Percentiles rank a stretch among this genome's conserved stretches.
Evolutionary conservation across 768 basidiomycete species (phyloP).

Genomic region (Podaxis sp.): DNA sequence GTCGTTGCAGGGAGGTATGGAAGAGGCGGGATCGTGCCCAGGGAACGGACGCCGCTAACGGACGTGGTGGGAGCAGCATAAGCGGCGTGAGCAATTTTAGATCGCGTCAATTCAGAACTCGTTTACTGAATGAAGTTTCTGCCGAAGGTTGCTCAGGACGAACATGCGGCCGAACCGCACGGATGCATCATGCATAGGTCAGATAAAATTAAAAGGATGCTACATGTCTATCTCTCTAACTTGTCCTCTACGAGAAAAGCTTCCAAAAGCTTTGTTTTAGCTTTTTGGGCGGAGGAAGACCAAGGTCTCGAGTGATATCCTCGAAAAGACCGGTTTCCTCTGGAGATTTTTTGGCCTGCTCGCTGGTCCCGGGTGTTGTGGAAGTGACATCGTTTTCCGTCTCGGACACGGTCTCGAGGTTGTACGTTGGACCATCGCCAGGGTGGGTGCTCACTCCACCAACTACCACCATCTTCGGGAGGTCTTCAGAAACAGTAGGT

Average conservation of each 20-base stretch:
- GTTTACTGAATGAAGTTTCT: not conserved
- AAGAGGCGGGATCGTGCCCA: constrained; percentile 35
- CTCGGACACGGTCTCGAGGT: constrained; percentile 14
- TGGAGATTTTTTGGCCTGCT: constrained; percentile 7
- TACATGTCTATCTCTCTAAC: constrained; percentile 4
- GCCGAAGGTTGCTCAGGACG: not conserved
- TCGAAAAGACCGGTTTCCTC: constrained; percentile 33
- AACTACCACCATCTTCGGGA: constrained; percentile 42
- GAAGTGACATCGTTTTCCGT: not conserved
- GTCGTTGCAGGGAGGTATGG: constrained; percentile 21
- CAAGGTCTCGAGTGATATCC: constrained; percentile 43
- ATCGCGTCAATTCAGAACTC: not conserved
- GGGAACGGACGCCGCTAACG: not conserved
- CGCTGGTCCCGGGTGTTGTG: not conserved
- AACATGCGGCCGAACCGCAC: not conserved
- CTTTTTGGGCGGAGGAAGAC: constrained; percentile 32
- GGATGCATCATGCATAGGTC: not conserved
- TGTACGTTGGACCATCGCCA: constrained; percentile 35
- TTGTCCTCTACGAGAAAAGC: constrained; percentile 22
- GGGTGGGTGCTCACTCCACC: constrained; percentile 33
- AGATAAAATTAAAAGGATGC: not conserved
- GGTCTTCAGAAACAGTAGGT: constrained; percentile 19
- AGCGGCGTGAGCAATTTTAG: not conserved
- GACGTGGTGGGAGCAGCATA: constrained; percentile 6
- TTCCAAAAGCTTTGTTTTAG: constrained; percentile 28